A percentile compares a stretch with the other conserved stretches of the same genome.
phyloP scores from a whole-genome alignment of 768 basidiomycete genomes.

The Tylopilus sp. region DNA sequence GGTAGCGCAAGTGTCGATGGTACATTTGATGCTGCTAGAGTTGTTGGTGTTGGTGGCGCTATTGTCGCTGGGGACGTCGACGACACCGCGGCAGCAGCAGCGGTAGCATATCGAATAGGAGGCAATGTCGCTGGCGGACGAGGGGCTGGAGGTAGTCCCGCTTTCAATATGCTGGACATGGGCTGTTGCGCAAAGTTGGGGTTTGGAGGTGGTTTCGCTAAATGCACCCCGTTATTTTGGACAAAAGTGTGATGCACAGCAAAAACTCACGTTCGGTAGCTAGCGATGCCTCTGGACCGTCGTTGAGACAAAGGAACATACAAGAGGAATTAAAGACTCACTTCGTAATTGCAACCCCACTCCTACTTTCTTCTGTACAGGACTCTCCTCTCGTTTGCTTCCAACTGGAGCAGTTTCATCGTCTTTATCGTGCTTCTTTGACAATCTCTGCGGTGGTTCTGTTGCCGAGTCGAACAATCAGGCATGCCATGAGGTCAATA shows the following conservation, averaged over 20 bases:
- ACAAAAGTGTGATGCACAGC: background rate
- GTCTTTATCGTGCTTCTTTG: constrained; percentile 70
- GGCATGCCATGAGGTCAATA: background rate
- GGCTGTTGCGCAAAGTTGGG: constrained; percentile 81
- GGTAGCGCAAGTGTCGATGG: constrained; percentile 34
- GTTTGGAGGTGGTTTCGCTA: constrained; percentile 69
- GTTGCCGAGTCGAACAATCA: constrained; percentile 4
- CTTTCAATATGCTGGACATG: constrained; percentile 72
- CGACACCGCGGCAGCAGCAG: constrained; percentile 57
- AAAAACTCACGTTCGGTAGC: constrained; percentile 51
- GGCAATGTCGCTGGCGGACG: constrained; percentile 56
- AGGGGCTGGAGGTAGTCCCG: constrained; percentile 56
- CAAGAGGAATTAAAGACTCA: constrained; percentile 39
- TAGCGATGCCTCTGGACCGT: constrained; percentile 59
- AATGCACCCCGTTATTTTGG: constrained; percentile 6
- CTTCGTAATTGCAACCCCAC: constrained; percentile 66
- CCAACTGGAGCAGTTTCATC: constrained; percentile 73
- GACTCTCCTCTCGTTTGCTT: constrained; percentile 70
- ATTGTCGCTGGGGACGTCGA: constrained; percentile 20
- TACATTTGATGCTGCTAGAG: constrained; percentile 36
- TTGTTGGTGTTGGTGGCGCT: constrained; percentile 29
- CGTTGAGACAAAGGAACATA: constrained; percentile 12
- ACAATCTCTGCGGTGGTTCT: constrained; percentile 65
- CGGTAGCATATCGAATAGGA: constrained; percentile 88
- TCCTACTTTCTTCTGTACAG: constrained; percentile 73